Base-by-base conservation (phyloP, 2,329 filamentous ascomycete species). In the Mollisiaceae sp. region DNA sequence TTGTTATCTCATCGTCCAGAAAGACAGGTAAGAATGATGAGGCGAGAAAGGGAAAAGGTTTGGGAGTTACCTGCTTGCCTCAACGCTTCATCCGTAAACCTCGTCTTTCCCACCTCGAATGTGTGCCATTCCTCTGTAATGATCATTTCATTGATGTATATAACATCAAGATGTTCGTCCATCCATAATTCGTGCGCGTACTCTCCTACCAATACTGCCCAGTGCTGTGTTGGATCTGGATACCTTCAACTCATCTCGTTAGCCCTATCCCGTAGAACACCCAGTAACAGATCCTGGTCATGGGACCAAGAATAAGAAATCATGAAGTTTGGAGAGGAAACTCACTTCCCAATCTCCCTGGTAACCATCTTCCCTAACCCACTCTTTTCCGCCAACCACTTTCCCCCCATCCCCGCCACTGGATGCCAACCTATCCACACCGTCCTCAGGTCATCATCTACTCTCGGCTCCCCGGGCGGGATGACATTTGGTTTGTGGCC, bases 101-200 rank as follows among this genome's bases (percentile, higher is more conserved):
- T 78, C 22, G 84, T 86, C 73, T 82, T 78, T 20, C 84, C 84
- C 0, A 86, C 83, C 22, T 78, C 71, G 60, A 83, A 85, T 0
- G 81, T 84, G 8, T 76, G 78, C 84, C 84, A 86, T 41, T 84
- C 79, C 0, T 80, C 79, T 0, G 15, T 4, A 2, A 78, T 73
- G n/a, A 84, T 67, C 58, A 72, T 77, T 24, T 81, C 81, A 64
- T 87, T 87, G 59, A 81, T 84, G 70, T 87, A 87, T 57, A 86
- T 86, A 27, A 87, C 79, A 69, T 86, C 77, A 12, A 86, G 80
- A 12, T 82, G 77, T 72, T 87, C 85, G 50, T 87, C 84, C 84
- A 87, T 87, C 85, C 85, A 87, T n/a, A 87, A 75, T 72, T 87
- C 79, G 72, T 87, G 85, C 1, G 80, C 81, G 70, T 79, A 87